phyloP scores from a whole-genome alignment of 176 grass and related monocot species.

The Bromus sterilis region DNA sequence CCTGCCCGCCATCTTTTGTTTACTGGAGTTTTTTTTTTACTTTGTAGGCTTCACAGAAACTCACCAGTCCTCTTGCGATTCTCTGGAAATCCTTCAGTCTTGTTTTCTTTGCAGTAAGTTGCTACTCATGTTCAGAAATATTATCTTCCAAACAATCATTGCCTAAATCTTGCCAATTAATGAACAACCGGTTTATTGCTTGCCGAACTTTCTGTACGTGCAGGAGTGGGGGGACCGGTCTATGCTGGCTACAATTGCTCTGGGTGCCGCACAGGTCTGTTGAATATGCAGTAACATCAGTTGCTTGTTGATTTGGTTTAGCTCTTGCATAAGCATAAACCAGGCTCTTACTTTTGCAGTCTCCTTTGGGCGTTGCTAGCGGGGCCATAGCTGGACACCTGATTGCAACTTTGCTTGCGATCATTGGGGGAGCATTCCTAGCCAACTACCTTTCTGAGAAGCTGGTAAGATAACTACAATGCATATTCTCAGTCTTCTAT shows the following conservation, averaged over 20 bases:
- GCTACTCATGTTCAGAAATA: constrained; percentile 1
- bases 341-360: constrained; percentile 32
- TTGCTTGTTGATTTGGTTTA: constrained; percentile 14
- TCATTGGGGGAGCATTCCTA: constrained; percentile 84
- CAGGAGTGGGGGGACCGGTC: constrained; percentile 98
- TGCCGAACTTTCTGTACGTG: constrained; percentile 3
- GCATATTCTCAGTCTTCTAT: neutral
- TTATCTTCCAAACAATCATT: neutral
- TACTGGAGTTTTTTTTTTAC: neutral
- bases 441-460: constrained; percentile 95
- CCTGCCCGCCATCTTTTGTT: neutral
- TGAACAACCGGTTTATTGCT: neutral
- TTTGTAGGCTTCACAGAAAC: constrained; percentile 58
- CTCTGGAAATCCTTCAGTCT: constrained; percentile 93
- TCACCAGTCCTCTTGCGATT: constrained; percentile 73
- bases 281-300: neutral
- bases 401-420: constrained; percentile 69
- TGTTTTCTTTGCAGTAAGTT: constrained; percentile 76
- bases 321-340: neutral
- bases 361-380: constrained; percentile 79
- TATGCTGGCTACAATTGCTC: constrained; percentile 94
- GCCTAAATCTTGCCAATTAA: neutral
- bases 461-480: constrained; percentile 38
- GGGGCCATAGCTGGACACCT: constrained; percentile 90
- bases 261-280: constrained; percentile 90